Conservation (phyloP, 345 rosid species). For the Eucalyptus fibrosa region DNA sequence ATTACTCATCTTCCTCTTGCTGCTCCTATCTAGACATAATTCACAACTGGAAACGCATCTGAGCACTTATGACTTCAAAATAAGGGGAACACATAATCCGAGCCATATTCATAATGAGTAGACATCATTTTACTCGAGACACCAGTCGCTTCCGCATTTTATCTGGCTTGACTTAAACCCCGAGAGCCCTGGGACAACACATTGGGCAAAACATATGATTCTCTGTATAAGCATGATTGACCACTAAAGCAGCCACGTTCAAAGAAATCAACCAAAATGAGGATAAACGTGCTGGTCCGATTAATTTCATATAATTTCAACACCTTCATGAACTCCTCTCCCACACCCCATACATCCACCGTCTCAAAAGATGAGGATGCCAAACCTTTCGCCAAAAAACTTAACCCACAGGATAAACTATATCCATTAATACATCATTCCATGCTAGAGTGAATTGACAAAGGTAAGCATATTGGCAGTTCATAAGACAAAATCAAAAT, state of each 20-base stretch:
- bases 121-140: background rate
- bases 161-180: background rate
- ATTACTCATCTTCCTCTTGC: background rate
- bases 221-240: background rate
- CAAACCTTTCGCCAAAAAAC: background rate
- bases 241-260: background rate
- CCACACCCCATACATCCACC: background rate
- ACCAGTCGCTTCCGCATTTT: background rate
- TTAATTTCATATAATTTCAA: background rate
- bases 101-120: background rate
- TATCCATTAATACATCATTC: background rate
- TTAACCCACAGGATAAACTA: background rate
- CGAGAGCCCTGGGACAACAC: background rate
- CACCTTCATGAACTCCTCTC: background rate
- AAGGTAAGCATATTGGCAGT: background rate
- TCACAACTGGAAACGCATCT: background rate
- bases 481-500: background rate
- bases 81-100: background rate
- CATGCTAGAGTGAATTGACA: background rate
- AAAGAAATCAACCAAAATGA: background rate
- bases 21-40: background rate
- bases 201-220: background rate
- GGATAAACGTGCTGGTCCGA: background rate
- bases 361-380: background rate
- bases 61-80: background rate